phyloP scores from a whole-genome alignment of 1,139 yeast species.

The Protomyces macrosporus region DNA sequence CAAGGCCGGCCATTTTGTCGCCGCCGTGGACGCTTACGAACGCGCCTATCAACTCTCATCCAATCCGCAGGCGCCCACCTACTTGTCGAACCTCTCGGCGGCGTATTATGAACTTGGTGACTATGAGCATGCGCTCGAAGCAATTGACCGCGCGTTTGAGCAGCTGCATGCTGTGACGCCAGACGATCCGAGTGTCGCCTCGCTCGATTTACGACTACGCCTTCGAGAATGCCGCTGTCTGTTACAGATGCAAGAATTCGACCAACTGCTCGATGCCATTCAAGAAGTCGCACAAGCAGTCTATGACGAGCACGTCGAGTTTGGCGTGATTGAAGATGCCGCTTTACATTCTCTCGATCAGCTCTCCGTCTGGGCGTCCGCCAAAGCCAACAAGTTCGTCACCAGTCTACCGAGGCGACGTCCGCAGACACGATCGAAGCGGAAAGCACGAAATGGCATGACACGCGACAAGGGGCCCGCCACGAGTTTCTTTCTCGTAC shows the following conservation, averaged over 20 bases:
- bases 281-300: slow-evolving; percentile 21
- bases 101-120: slow-evolving; percentile 22
- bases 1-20: slow-evolving; percentile 12
- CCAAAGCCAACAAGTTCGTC: slow-evolving; percentile 10
- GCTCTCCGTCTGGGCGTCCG: slow-evolving; percentile 17
- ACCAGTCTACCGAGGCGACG: slow-evolving; percentile 10
- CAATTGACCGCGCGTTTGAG: slow-evolving; percentile 22
- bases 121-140: slow-evolving; percentile 19
- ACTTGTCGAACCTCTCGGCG: slow-evolving; percentile 19
- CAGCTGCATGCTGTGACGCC: neutral
- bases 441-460: neutral
- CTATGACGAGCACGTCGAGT: slow-evolving; percentile 20
- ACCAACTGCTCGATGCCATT: slow-evolving; percentile 20
- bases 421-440: slow-evolving; percentile 11
- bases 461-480: neutral
- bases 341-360: slow-evolving; percentile 23
- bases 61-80: slow-evolving; percentile 2
- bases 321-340: slow-evolving; percentile 25
- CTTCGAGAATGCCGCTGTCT: slow-evolving; percentile 23
- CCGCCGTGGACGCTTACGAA: slow-evolving; percentile 11
- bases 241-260: slow-evolving; percentile 19
- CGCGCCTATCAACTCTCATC: slow-evolving; percentile 14
- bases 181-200: neutral
- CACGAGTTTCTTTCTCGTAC: neutral
- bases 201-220: slow-evolving; percentile 12